A percentile compares a stretch with the other conserved stretches of the same genome.
phyloP scores from a whole-genome alignment of 495 filamentous ascomycete species.

The Apiosordaria backusii region DNA sequence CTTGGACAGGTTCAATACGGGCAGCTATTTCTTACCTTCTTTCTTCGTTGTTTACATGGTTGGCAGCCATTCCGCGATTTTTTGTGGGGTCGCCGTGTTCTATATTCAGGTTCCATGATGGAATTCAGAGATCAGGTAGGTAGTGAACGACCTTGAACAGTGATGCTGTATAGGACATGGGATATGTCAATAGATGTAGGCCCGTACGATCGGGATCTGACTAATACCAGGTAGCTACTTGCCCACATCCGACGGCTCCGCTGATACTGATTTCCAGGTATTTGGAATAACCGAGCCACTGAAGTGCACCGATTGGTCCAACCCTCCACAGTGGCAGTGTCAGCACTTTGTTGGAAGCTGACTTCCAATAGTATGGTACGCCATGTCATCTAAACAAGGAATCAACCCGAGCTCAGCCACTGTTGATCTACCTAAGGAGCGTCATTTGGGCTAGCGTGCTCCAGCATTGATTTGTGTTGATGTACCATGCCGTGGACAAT shows the following conservation, averaged over 20 bases:
- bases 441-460: too few relatives aligned
- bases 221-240: neutral
- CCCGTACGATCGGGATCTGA: neutral
- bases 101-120: neutral
- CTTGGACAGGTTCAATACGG: neutral
- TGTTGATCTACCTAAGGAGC: too few relatives aligned
- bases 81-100: neutral
- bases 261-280: neutral
- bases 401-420: neutral
- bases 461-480: neutral
- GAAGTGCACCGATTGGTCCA: neutral
- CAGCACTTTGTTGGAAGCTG: neutral
- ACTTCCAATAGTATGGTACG: neutral
- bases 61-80: neutral
- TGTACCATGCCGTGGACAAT: neutral
- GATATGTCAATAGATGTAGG: neutral
- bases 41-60: neutral
- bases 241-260: neutral
- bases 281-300: neutral
- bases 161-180: neutral
- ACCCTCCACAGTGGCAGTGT: neutral
- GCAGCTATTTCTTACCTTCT: neutral
- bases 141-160: neutral
- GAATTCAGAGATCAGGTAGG: neutral
- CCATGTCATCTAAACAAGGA: neutral